Conservation (phyloP, 2,329 filamentous ascomycete species). For the Neopestalotiopsis sp. region DNA sequence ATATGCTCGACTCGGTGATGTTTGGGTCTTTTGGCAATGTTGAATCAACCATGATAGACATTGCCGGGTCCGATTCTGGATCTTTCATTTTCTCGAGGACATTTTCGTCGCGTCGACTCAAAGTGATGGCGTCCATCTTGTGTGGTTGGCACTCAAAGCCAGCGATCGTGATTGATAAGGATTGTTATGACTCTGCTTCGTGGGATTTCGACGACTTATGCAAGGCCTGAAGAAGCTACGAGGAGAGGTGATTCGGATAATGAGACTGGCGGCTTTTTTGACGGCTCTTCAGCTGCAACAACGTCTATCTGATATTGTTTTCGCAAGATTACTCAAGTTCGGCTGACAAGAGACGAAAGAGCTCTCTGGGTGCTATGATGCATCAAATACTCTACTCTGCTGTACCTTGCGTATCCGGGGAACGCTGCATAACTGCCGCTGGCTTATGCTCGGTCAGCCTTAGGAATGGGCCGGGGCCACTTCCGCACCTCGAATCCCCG, state of each 20-base stretch:
- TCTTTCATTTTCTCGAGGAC: conserved; percentile 72
- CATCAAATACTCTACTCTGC: not conserved
- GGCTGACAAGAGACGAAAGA: not conserved
- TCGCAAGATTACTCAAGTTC: not conserved
- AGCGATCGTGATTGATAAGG: not conserved
- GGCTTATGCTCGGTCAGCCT: conserved; percentile 3
- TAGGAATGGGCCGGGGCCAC: not conserved
- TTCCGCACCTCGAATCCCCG: conserved; percentile 13
- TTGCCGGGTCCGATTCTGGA: conserved; percentile 64
- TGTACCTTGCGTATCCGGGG: not conserved
- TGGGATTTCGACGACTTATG: not conserved
- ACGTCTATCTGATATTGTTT: not conserved
- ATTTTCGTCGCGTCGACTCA: conserved; percentile 64
- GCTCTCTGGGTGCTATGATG: not conserved
- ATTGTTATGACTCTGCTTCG: not conserved
- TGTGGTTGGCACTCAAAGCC: not conserved
- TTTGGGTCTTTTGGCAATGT: conserved; percentile 63
- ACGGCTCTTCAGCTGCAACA: not conserved
- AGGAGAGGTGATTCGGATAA: not conserved
- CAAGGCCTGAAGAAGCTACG: not conserved
- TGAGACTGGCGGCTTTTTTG: not conserved
- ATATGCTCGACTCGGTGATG: conserved; percentile 53
- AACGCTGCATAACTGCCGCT: not conserved
- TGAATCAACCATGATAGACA: conserved; percentile 58
- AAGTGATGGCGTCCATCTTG: conserved; percentile 35